Percentiles rank a stretch among this genome's conserved stretches.
Evolutionary conservation across 169 alveolate genomes (phyloP).

Genomic region (Perkinsus olseni): DNA sequence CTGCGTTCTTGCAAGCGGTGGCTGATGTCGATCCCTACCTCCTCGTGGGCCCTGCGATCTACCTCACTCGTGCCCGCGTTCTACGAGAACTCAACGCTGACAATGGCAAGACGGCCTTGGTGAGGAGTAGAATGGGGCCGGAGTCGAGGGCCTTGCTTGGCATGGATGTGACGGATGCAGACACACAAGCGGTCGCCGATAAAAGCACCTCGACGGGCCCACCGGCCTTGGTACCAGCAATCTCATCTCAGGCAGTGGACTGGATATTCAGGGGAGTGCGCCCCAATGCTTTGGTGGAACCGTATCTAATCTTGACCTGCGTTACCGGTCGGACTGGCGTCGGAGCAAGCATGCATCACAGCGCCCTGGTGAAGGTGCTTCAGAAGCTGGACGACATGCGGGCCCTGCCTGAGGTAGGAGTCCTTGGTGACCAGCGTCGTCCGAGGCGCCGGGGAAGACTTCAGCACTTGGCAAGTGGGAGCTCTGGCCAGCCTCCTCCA

Average conservation of each 20-base stretch:
- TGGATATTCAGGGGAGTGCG: background rate
- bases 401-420: background rate
- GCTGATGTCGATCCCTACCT: background rate
- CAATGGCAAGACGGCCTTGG: background rate
- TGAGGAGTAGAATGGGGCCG: background rate
- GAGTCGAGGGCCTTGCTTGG: background rate
- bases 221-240: background rate
- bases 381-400: background rate
- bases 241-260: background rate
- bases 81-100: background rate
- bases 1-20: background rate
- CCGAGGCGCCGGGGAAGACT: background rate
- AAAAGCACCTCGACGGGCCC: background rate
- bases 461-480: background rate
- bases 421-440: background rate
- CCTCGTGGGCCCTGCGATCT: background rate
- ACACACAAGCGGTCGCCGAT: background rate
- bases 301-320: background rate
- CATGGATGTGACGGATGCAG: background rate
- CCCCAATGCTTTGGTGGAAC: background rate
- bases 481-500: background rate
- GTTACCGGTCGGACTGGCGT: background rate
- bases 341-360: background rate
- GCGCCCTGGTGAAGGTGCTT: background rate
- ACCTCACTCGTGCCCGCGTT: background rate